These are phyloP conservation scores for Tylopilus felleus DNA, from an alignment of 768 basidiomycete genomes.

Conservation along the genomic window DNA sequence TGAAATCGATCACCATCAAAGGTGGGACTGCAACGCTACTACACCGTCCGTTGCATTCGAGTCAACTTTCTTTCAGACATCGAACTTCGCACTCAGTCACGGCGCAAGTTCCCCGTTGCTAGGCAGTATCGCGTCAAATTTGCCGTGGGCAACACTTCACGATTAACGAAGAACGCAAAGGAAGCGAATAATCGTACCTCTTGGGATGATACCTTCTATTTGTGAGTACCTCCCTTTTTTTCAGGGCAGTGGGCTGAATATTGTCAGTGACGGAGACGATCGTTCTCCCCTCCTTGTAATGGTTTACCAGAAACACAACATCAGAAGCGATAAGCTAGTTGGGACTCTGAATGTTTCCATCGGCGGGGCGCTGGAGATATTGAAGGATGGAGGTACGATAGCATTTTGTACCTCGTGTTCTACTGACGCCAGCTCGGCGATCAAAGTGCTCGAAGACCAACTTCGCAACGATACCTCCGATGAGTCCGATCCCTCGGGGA, in stretches of 20 bases:
- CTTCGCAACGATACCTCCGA: not conserved
- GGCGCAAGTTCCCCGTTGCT: not conserved
- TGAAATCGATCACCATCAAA: conserved; percentile 1
- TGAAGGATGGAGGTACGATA: not conserved
- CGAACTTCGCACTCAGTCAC: not conserved
- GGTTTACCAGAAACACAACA: not conserved
- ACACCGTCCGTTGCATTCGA: not conserved
- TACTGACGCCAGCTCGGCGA: not conserved
- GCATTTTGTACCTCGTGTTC: not conserved
- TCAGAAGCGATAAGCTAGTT: not conserved
- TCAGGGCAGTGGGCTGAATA: not conserved
- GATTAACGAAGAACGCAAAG: not conserved
- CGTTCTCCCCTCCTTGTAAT: not conserved
- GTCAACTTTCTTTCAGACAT: not conserved
- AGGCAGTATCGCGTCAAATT: not conserved
- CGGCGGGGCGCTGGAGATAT: not conserved
- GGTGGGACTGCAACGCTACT: not conserved
- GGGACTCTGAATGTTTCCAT: not conserved
- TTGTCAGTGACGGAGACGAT: not conserved
- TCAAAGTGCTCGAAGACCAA: not conserved
- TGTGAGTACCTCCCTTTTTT: not conserved
- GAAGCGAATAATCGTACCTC: not conserved
- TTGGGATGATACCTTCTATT: not conserved
- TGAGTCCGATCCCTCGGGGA: not conserved
- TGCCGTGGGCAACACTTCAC: not conserved